Conservation (phyloP, 2,329 filamentous ascomycete species). For the Aspergillus ochraceus region DNA sequence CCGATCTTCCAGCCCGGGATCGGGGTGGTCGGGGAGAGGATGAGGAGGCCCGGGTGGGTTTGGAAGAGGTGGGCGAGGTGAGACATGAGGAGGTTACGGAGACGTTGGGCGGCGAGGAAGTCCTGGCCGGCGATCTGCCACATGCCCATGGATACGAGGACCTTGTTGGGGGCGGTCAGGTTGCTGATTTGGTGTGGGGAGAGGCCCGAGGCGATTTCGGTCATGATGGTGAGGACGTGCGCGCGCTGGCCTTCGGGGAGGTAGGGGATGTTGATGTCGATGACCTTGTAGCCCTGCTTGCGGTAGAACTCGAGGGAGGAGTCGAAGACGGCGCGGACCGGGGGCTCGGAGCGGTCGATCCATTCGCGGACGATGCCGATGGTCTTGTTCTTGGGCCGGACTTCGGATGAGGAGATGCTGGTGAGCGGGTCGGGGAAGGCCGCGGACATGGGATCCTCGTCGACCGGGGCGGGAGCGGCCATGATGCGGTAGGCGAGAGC, state of each 20-base stretch:
- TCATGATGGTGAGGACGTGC: slow-evolving; percentile 74
- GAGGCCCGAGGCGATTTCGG: slow-evolving; percentile 62
- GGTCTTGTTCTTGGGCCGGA: slow-evolving; percentile 50
- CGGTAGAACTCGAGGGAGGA: slow-evolving; percentile 58
- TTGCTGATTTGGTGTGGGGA: slow-evolving; percentile 53
- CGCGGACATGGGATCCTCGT: slow-evolving; percentile 56
- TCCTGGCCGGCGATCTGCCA: slow-evolving; percentile 67
- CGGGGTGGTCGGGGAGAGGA: slow-evolving; percentile 77
- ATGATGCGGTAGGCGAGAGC: slow-evolving; percentile 80
- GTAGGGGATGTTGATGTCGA: slow-evolving; percentile 54
- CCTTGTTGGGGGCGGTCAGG: slow-evolving; percentile 66
- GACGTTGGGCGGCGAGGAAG: slow-evolving; percentile 68
- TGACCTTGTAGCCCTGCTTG: slow-evolving; percentile 42
- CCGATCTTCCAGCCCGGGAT: slow-evolving; percentile 71
- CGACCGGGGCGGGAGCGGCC: slow-evolving; percentile 65
- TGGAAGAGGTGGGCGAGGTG: slow-evolving; percentile 73
- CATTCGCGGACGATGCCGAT: slow-evolving; percentile 70
- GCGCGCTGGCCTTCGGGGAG: slow-evolving; percentile 71
- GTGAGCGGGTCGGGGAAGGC: slow-evolving; percentile 58
- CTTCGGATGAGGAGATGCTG: slow-evolving; percentile 46
- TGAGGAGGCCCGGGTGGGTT: slow-evolving; percentile 70
- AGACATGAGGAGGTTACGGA: slow-evolving; percentile 75
- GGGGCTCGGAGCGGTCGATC: slow-evolving; percentile 67
- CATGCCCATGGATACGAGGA: slow-evolving; percentile 65
- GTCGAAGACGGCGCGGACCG: slow-evolving; percentile 64